A percentile compares a stretch with the other conserved stretches of the same genome.
Conservation (phyloP, 495 filamentous ascomycete genomes). For the Hypomontagnella submonticulosa region DNA sequence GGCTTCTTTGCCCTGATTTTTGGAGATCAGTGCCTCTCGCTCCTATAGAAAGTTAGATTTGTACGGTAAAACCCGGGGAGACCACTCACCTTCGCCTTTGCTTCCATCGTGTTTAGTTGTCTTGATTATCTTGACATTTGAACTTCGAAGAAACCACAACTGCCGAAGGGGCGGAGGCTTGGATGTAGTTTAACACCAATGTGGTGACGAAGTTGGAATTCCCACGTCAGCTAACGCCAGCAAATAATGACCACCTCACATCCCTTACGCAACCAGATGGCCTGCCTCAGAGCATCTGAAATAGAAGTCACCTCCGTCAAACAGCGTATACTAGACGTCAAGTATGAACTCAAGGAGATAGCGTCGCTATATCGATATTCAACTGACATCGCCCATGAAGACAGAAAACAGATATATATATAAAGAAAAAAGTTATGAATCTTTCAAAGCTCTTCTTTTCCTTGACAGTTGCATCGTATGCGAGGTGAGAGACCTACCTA, state of each 20-base stretch:
- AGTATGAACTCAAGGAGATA: slow-evolving; percentile 12
- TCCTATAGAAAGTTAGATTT: slow-evolving; percentile 59
- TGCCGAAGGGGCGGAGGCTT: neutral
- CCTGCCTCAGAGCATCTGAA: slow-evolving; percentile 4
- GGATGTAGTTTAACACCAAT: neutral
- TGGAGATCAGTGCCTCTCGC: slow-evolving; percentile 67
- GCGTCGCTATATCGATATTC: slow-evolving; percentile 11
- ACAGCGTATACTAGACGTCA: slow-evolving; percentile 4
- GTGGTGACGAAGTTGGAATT: neutral
- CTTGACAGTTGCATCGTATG: slow-evolving; percentile 6
- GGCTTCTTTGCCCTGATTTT: slow-evolving; percentile 70
- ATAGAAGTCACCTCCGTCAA: neutral
- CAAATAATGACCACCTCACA: slow-evolving; percentile 21
- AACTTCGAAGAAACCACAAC: neutral
- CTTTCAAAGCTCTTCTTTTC: slow-evolving; percentile 21
- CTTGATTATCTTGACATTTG: slow-evolving; percentile 12
- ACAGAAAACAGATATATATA: slow-evolving; percentile 11
- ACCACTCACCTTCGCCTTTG: slow-evolving; percentile 54
- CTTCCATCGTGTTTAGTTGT: slow-evolving; percentile 49
- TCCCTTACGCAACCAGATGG: neutral
- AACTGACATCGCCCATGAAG: slow-evolving; percentile 22
- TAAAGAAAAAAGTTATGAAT: slow-evolving; percentile 7
- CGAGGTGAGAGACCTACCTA: slow-evolving; percentile 22
- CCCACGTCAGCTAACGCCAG: slow-evolving; percentile 16
- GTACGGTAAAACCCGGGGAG: slow-evolving; percentile 8